Evolutionary conservation across 1,284 basidiomycete genomes (phyloP), one percentile per base, ranked within the genome.

Genomic region (Ganoderma lucidum): DNA sequence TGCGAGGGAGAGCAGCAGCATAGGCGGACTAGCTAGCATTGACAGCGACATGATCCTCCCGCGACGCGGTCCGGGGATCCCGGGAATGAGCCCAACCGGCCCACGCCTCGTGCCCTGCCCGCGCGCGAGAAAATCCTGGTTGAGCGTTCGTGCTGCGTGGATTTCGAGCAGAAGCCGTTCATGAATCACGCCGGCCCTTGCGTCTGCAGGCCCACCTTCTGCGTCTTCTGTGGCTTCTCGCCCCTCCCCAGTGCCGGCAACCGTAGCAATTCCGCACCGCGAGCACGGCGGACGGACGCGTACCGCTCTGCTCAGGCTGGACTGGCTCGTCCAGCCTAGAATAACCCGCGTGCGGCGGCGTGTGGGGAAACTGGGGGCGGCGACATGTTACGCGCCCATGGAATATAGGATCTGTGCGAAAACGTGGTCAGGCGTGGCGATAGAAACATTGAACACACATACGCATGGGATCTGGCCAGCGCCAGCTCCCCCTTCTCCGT

Each of bases 61-160:
- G 56, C 56, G 56, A 19, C 35, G 56, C 56, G 56, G 56, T 32
- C 56, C 56, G 56, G 56, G 35, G 30, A 37, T n/a, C n/a, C 56
- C 56, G 35, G 55, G n/a, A 39, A 23, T 23, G 23, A 23, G 23
- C 19, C 6, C 19, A 19, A 30, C 0, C 9, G 8, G 56, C 35
- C 35, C 0, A n/a, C 17, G 56, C 35, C 56, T 59, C 35, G 17
- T 39, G 35, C 35, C 9, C 6, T 2, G 8, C 19, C 15, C 12
- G 17, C 32, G 35, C 56, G 56, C 56, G 56, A 35, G 56, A 59
- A 59, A 59, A 39, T 59, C 56, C 56, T 9, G 35, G 56, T 39
- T 15, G 32, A n/a, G 55, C 32, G 55, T 58, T 58, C 32, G 32
- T 35, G 30, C 32, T 37, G 35, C 56, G 35, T 59, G 56, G 19